Base-by-base conservation (phyloP, 257 asterid genomes). In the Petunia secreta region DNA sequence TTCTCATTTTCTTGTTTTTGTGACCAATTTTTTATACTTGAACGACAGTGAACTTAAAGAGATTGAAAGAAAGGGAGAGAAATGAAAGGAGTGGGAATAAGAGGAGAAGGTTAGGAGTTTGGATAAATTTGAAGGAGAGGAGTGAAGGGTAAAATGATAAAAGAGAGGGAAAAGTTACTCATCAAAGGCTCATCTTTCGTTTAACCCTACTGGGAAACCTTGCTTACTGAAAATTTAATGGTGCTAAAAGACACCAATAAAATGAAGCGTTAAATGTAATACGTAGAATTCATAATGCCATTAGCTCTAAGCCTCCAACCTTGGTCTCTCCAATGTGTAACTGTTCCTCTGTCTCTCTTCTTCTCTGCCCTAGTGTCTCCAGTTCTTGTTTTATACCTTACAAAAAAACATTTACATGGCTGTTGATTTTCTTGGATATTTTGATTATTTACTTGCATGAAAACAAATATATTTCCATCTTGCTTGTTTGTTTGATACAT, bases 161-260 rank as follows among this genome's bases (percentile, higher is more conserved):
- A 68, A 46, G 75, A 40, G 52, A 66, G 8, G 54, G 54, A 41
- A 37, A 67, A n/a, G 75, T 67, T 67, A 43, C 54, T 67, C 41
- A 67, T 41, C 55, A 0, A 0, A 43, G 55, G 8, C 75, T n/a
- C 15, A 7, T 5, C 60, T 71, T 48, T 71, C 5, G 40, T 44
- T 71, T 48, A 69, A 44, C 9, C 54, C 58, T 46, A 25, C 59
- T 16, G 58, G 57, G 59, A 46, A 9, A 71, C 77, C 43, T 25
- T 25, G 6, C 60, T 10, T 71, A 10, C 41, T 46, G 4, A 5
- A 46, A 16, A 57, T 44, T 68, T 2, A 46, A 11, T 25, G 34
- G 25, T 69, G 58, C 40, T 2, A 46, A 46, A 46, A 46, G 44
- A 48, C 43, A 48, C 39, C 34, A 25, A 25, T 25, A 25, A 10